These are phyloP conservation scores for Scedosporium apiospermum DNA, from an alignment of 2,329 filamentous ascomycete species.

Conservation along the genomic window DNA sequence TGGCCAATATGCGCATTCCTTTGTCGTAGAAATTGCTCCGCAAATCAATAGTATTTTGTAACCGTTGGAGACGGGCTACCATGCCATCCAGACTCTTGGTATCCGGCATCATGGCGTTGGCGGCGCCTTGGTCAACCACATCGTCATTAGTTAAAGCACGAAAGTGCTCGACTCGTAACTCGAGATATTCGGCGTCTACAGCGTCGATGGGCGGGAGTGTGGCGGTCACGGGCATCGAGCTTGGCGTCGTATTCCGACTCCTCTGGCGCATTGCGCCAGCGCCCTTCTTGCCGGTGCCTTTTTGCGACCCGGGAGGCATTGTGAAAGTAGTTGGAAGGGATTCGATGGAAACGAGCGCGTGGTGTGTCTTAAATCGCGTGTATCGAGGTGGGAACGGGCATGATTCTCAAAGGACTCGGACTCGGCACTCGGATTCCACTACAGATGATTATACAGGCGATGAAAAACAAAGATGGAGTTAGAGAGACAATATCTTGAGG, in stretches of 20 bases:
- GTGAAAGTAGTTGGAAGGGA: constrained; percentile 9
- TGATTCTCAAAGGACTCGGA: too few species aligned
- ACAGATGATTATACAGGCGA: neutral
- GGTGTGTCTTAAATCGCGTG: too few species aligned
- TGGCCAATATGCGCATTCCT: constrained; percentile 61
- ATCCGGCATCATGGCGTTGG: constrained; percentile 49
- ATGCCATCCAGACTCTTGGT: constrained; percentile 55
- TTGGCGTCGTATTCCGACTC: constrained; percentile 72
- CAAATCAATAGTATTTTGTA: constrained; percentile 58
- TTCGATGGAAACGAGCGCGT: neutral
- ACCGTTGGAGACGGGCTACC: constrained; percentile 51
- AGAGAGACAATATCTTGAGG: neutral
- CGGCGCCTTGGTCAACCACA: constrained; percentile 53
- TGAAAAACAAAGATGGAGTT: neutral
- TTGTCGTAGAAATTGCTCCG: constrained; percentile 60
- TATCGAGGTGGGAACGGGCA: too few species aligned
- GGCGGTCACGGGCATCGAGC: constrained; percentile 35
- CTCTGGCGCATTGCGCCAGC: constrained; percentile 53
- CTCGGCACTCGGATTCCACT: too few species aligned
- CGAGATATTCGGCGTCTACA: constrained; percentile 56
- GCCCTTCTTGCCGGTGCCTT: constrained; percentile 57
- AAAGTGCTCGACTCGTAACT: constrained; percentile 50
- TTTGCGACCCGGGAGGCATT: constrained; percentile 52
- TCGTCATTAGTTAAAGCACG: constrained; percentile 58
- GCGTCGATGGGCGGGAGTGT: constrained; percentile 45